Percentiles rank a stretch among this genome's conserved stretches.
These are phyloP conservation scores for Chrysochromulina parva DNA, from an alignment of 78 protist genomes.

Conservation along the genomic window DNA sequence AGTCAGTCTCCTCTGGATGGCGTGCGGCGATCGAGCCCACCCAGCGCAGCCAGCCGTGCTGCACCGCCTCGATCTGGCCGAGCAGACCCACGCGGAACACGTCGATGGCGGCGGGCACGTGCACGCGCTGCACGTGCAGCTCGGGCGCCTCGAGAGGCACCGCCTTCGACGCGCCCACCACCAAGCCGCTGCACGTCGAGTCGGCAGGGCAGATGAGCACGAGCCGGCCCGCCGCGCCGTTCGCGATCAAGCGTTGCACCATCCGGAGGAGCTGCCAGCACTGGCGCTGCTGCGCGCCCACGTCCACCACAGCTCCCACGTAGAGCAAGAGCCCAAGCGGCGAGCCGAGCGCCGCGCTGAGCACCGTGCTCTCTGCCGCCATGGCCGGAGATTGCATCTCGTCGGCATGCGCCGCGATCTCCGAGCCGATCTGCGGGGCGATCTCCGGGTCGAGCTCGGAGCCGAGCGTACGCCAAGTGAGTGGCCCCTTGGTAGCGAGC, in stretches of 20 bases:
- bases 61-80: not conserved
- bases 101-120: not conserved
- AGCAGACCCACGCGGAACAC: not conserved
- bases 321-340: not conserved
- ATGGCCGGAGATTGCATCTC: not conserved
- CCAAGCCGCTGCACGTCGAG: not conserved
- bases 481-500: too few species aligned
- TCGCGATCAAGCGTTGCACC: not conserved
- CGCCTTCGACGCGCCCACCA: conserved; percentile 36
- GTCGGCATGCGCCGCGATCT: too few species aligned
- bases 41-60: not conserved
- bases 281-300: not conserved
- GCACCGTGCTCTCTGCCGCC: too few species aligned
- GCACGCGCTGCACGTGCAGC: not conserved
- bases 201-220: not conserved
- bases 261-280: not conserved
- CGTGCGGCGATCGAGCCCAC: not conserved
- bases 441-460: too few species aligned
- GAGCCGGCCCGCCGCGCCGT: not conserved
- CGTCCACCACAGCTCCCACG: not conserved
- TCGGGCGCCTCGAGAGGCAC: conserved; percentile 30
- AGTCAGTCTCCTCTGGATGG: not conserved
- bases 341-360: not conserved
- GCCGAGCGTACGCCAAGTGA: too few species aligned
- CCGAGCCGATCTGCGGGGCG: not conserved